Base-by-base conservation (phyloP, 1,284 basidiomycete species). In the Cutaneotrichosporon cyanovorans region DNA sequence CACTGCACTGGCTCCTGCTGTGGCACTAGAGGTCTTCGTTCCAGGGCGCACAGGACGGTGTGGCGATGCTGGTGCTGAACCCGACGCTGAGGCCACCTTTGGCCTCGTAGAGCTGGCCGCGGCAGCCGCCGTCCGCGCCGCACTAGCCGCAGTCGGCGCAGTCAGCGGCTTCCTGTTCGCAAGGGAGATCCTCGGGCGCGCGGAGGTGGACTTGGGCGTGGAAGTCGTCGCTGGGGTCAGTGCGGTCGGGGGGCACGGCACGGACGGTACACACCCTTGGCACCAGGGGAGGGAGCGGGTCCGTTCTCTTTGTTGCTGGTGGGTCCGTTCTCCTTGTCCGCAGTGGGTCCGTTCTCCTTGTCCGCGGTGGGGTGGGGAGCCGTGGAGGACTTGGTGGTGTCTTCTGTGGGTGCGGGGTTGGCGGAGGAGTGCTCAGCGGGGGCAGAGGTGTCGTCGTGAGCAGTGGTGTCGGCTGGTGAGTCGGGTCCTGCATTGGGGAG, bases 311-410 rank as follows among this genome's bases (percentile, higher is more conserved):
- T n/a, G n/a, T n/a, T n/a, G n/a, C n/a, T n/a, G n/a, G n/a, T n/a
- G n/a, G n/a, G n/a, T n/a, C n/a, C n/a, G n/a, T n/a, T 62, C 48
- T 63, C 61, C 47, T 56, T 61, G 19, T 67, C 66, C 16, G 60
- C 62, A 28, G 42, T 8, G 18, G 30, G 42, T 6, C 46, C 48
- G 32, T 50, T 45, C 31, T 41, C 51, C 39, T 47, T 50, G 41
- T 43, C 48, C 21, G 30, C 39, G 36, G 22, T 16, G n/a, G 20
- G 14, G 23, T 7, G 38, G 16, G 38, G 8, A n/a, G 23, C n/a
- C 22, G 21, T 37, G 18, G 36, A 12, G 10, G 16, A 22, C 11
- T 19, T 20, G 22, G 20, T 9, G 11, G 20, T 16, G 37, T n/a
- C n/a, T n/a, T n/a, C n/a, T n/a, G n/a, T n/a, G 25, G 12, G 25